These are phyloP conservation scores for Saturnispora sekii DNA, from an alignment of 805 yeast genomes.

Conservation along the genomic window DNA sequence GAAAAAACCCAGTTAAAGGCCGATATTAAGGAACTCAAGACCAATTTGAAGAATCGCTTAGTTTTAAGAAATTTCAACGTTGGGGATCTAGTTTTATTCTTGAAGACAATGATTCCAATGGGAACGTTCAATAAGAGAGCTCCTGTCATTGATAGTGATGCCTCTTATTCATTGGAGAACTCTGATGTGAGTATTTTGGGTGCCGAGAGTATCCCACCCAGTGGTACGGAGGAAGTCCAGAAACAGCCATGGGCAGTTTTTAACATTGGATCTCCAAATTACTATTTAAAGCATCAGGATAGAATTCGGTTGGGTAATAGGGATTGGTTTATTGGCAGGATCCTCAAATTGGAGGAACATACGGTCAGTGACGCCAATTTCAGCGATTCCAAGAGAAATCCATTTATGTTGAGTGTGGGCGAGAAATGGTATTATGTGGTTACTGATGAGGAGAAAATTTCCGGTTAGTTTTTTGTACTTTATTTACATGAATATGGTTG, in stretches of 20 bases:
- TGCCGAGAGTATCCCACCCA: constrained; percentile 1
- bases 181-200: constrained; percentile 6
- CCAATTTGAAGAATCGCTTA: constrained; percentile 40
- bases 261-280: constrained; percentile 81
- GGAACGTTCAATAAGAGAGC: neutral
- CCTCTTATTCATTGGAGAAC: constrained; percentile 5
- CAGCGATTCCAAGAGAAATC: constrained; percentile 37
- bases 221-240: neutral
- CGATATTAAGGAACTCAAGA: constrained; percentile 32
- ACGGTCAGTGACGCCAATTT: constrained; percentile 38
- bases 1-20: constrained; percentile 48
- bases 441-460: constrained; percentile 34
- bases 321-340: constrained; percentile 80
- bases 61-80: constrained; percentile 56
- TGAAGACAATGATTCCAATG: constrained; percentile 47
- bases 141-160: constrained; percentile 3
- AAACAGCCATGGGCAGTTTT: constrained; percentile 87
- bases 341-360: constrained; percentile 46
- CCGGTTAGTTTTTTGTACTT: neutral
- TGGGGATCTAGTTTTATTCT: constrained; percentile 74
- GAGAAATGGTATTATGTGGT: constrained; percentile 54
- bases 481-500: neutral
- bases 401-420: constrained; percentile 56
- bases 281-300: constrained; percentile 43
- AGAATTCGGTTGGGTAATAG: constrained; percentile 30